Conservation (phyloP, 208 protist species). For the Leishmania braziliensis region DNA sequence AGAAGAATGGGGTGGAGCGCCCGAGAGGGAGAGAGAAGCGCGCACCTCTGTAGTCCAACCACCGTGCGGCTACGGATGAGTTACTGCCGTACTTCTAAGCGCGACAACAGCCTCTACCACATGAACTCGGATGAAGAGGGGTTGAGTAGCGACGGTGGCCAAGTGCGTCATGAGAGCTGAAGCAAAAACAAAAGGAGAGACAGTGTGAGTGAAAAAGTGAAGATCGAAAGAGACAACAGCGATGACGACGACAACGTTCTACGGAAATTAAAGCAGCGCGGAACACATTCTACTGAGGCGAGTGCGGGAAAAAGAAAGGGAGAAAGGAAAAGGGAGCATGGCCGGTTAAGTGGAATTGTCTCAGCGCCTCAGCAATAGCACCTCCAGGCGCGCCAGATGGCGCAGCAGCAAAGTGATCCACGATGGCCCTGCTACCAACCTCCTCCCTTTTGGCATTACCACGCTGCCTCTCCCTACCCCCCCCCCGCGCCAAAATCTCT, state of each 20-base stretch:
- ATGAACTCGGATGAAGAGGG: not conserved
- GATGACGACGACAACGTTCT: not conserved
- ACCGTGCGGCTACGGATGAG: not conserved
- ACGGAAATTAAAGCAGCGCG: not conserved
- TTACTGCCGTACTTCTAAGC: not conserved
- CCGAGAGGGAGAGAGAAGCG: too few relatives aligned
- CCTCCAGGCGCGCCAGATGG: not conserved
- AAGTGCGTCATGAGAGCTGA: not conserved
- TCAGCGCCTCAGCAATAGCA: not conserved
- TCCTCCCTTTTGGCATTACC: not conserved
- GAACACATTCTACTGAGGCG: not conserved
- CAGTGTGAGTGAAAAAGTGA: not conserved
- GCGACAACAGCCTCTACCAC: not conserved
- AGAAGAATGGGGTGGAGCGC: not conserved
- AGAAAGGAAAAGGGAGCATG: not conserved
- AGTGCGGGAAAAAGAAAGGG: not conserved
- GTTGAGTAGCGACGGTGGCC: not conserved
- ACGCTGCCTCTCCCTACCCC: too few relatives aligned
- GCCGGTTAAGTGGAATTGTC: not conserved
- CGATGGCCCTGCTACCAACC: not conserved
- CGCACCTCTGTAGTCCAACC: not conserved
- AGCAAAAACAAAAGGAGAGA: conserved; percentile 8
- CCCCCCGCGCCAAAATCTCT: not conserved
- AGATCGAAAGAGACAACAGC: not conserved
- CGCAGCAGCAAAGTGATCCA: not conserved